Base-by-base conservation (phyloP, 108 stramenopile species). In the Aureococcus anophagefferens region DNA sequence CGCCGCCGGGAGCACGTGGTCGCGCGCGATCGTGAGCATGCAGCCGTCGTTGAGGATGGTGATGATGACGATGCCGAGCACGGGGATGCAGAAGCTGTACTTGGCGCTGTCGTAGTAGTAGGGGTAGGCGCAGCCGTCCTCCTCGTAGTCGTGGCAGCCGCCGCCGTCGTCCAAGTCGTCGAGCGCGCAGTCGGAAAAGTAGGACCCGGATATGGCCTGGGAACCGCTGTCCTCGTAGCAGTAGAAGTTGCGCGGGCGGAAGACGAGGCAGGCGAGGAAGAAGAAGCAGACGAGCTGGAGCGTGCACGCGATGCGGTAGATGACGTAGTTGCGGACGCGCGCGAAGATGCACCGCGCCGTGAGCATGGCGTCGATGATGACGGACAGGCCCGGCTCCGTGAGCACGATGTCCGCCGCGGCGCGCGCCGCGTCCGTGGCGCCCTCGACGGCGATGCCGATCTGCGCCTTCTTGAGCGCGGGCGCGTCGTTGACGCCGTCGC, bases 401-500 rank as follows among this genome's bases (percentile, higher is more conserved):
- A 90, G 77, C 45, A 90, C 77, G 68, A 90, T 90, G 72, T 84
- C 86, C 32, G 86, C 84, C 25, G 89, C 89, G 35, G 87, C 86
- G 5, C 77, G 76, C 32, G 89, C 89, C 32, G 89, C 89, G 72
- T 89, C 89, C n/a, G 86, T 88, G 63, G 84, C 73, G 40, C 86
- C 89, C 36, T 82, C 78, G 63, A 90, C 87, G 29, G 89, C 89
- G 67, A 90, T 85, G 45, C 87, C 89, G 64, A 90, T 81, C 64
- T 90, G 84, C 40, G 89, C 89, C 35, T 78, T 73, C 77, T 88
- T 90, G 31, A 90, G 80, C 33, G 87, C 89, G 18, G 89, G 87
- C 16, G 87, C 89, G 69, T 89, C 89, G 80, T 89, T 89, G 0
- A 89, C 89, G 66, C 88, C 89, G 63, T 89, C 89, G 75, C 88